phyloP scores from a whole-genome alignment of 129 eudicot species.

The Smallanthus sonchifolius region DNA sequence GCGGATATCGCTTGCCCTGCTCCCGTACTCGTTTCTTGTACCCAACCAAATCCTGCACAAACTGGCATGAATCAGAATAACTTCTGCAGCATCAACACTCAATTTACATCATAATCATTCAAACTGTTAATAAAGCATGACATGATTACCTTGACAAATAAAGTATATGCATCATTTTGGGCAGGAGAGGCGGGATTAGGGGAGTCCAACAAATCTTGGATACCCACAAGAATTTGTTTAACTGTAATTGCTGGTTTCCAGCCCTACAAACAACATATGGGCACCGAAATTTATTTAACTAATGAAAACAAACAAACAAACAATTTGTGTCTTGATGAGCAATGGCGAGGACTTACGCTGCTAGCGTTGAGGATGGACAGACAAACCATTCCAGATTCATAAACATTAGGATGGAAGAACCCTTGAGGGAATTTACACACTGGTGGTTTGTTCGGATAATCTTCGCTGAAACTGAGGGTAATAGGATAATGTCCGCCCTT shows the following conservation, averaged over 20 bases:
- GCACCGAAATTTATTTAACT: background rate
- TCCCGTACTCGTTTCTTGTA: slow-evolving; percentile 74
- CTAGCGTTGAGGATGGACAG: slow-evolving; percentile 59
- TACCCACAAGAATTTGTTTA: slow-evolving; percentile 62
- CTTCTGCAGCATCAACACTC: background rate
- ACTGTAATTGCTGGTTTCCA: slow-evolving; percentile 82
- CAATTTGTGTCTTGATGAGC: background rate
- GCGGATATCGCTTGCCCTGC: slow-evolving; percentile 71
- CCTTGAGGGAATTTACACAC: slow-evolving; percentile 58
- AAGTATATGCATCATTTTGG: slow-evolving; percentile 50
- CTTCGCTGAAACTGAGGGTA: slow-evolving; percentile 64
- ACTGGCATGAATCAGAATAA: background rate
- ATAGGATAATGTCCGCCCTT: slow-evolving; percentile 79
- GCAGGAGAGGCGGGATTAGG: slow-evolving; percentile 73
- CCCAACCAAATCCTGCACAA: slow-evolving; percentile 52
- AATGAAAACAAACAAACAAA: background rate
- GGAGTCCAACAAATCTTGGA: slow-evolving; percentile 59
- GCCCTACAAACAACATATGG: slow-evolving; percentile 30
- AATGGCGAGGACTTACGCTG: slow-evolving; percentile 34
- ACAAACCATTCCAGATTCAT: slow-evolving; percentile 63
- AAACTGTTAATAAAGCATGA: background rate
- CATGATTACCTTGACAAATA: slow-evolving; percentile 45
- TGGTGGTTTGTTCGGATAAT: slow-evolving; percentile 77
- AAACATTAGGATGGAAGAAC: slow-evolving; percentile 68
- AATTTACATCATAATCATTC: background rate